Evolutionary conservation across 805 yeast species (phyloP).

Genomic region (Candida railenensis): DNA sequence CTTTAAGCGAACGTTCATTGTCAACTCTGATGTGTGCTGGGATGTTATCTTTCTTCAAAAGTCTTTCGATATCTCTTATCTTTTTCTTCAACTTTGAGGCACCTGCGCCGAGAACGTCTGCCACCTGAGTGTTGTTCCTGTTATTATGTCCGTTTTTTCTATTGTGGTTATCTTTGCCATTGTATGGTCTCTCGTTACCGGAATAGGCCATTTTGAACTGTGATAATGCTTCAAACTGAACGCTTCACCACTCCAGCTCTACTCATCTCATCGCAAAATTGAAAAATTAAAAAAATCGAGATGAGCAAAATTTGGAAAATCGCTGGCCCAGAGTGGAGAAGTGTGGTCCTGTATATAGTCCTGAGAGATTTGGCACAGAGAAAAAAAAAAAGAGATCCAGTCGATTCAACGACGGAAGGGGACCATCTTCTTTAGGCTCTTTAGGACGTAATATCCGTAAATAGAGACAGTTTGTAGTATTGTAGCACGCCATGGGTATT

Average conservation of each 20-base stretch:
- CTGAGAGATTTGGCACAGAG: no score
- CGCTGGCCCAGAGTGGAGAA: no score
- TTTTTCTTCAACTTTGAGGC: conserved; percentile 70
- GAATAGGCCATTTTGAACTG: background rate
- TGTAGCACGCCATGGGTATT: conserved; percentile 21
- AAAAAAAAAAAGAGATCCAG: background rate
- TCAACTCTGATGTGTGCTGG: conserved; percentile 66
- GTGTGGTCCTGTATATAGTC: no score
- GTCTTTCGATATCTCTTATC: conserved; percentile 81
- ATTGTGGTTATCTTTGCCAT: background rate
- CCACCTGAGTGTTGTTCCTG: conserved; percentile 17
- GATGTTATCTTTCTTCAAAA: conserved; percentile 56
- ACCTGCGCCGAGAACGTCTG: conserved; percentile 31
- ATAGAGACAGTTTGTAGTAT: background rate
- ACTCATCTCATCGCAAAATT: background rate
- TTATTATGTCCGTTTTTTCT: background rate
- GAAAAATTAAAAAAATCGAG: background rate
- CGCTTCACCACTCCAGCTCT: no score
- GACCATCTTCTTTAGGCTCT: background rate
- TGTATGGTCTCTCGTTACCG: background rate
- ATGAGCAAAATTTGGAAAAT: background rate
- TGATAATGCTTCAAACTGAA: no score
- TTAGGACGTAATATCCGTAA: background rate
- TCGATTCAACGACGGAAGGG: background rate
- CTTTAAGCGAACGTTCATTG: conserved; percentile 74